phyloP scores from a whole-genome alignment of 1,284 basidiomycete genomes.

The Sanguinoderma infundibulare region DNA sequence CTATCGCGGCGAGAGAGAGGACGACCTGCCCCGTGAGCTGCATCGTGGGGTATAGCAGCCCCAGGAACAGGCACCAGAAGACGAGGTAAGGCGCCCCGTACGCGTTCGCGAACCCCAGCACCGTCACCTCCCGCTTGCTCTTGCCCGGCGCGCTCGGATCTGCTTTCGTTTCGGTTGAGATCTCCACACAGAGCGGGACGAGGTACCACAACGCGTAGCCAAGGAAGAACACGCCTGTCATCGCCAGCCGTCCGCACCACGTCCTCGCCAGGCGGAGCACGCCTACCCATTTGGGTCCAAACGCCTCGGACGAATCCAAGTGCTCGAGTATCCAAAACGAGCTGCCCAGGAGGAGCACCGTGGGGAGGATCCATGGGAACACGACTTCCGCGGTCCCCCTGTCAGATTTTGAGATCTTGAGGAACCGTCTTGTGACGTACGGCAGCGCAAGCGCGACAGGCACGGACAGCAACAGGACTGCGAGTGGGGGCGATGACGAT shows the following conservation, averaged over 20 bases:
- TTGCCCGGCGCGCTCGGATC: constrained; percentile 17
- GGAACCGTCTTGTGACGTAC: constrained; percentile 55
- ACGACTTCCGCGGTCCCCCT: constrained; percentile 71
- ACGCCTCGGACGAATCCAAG: constrained; percentile 58
- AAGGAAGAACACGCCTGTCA: constrained; percentile 55
- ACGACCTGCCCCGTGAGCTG: constrained; percentile 87
- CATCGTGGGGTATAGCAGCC: constrained; percentile 67
- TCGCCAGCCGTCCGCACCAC: constrained; percentile 61
- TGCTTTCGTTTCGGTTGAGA: constrained; percentile 41
- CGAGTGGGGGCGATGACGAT: constrained; percentile 63
- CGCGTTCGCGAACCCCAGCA: constrained; percentile 90
- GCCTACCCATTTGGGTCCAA: constrained; percentile 45
- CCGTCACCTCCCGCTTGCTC: constrained; percentile 55
- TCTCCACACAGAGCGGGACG: constrained; percentile 73
- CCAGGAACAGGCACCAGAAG: constrained; percentile 74
- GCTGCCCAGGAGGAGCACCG: constrained; percentile 61
- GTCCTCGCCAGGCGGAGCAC: constrained; percentile 60
- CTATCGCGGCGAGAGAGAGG: constrained; percentile 65
- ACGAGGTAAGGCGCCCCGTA: constrained; percentile 89
- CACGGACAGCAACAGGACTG: constrained; percentile 58
- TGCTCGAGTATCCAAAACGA: constrained; percentile 84
- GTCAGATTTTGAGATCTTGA: constrained; percentile 76
- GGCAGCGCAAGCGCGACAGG: constrained; percentile 67
- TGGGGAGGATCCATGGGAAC: constrained; percentile 62
- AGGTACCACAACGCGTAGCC: constrained; percentile 72